A percentile compares a stretch with the other conserved stretches of the same genome.
Evolutionary conservation across 2,329 filamentous ascomycete genomes (phyloP).

Genomic region (Fusarium lateritium): DNA sequence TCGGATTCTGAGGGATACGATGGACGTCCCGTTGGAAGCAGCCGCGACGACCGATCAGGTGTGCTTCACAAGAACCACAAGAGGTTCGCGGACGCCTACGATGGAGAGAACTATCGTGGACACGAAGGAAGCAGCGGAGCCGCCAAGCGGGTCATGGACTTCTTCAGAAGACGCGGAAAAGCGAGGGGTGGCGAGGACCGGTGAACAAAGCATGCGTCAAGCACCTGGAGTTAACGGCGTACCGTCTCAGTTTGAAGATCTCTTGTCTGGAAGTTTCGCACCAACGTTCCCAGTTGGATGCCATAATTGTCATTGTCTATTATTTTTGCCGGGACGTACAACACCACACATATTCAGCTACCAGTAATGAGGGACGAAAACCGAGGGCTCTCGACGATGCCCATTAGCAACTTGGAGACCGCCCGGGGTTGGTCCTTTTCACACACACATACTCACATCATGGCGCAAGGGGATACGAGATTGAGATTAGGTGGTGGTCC

Average conservation of each 20-base stretch:
- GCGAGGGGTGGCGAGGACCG: constrained; percentile 74
- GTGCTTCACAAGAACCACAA: constrained; percentile 89
- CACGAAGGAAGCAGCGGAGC: constrained; percentile 88
- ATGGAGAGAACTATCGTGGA: constrained; percentile 76
- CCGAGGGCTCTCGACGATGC: constrained; percentile 43
- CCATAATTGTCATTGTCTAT: constrained; percentile 48
- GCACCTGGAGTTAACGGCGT: constrained; percentile 46
- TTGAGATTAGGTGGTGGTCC: constrained; percentile 46
- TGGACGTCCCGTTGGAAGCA: constrained; percentile 56
- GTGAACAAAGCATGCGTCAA: constrained; percentile 52
- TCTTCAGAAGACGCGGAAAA: constrained; percentile 90
- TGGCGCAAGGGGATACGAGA: constrained; percentile 47
- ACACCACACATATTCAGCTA: constrained; percentile 44
- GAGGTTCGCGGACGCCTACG: constrained; percentile 91
- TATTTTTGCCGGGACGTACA: constrained; percentile 43
- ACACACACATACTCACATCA: constrained; percentile 41
- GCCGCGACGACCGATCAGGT: constrained; percentile 63
- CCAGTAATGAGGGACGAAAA: constrained; percentile 49
- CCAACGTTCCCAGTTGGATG: constrained; percentile 48
- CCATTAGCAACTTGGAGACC: constrained; percentile 41
- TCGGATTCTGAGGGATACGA: constrained; percentile 61
- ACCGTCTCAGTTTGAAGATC: constrained; percentile 44
- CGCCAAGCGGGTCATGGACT: constrained; percentile 96
- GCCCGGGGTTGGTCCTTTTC: constrained; percentile 36
- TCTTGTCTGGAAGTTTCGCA: constrained; percentile 43